Evolutionary conservation across 2,329 filamentous ascomycete genomes (phyloP), one percentile per base, ranked within the genome.

Genomic region (Graphiopsis chlorocephala): DNA sequence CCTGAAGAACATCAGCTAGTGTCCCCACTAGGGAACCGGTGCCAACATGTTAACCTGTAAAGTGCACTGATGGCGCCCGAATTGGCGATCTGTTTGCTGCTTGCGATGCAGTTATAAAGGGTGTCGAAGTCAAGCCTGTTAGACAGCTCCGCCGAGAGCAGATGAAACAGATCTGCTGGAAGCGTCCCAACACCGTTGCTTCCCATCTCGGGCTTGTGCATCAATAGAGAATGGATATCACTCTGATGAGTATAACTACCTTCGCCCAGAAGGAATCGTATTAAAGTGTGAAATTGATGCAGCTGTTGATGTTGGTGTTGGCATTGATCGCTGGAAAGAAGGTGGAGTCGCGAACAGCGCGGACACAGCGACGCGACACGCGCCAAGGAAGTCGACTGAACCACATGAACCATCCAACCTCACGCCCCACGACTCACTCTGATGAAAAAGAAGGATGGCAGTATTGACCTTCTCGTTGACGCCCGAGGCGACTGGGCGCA

Each of bases 381-480:
- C 47, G 59, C 59, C 47, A 61, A 61, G 59, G 59, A 58, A 61
- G 28, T 38, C 59, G 53, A 61, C 29, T 31, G 53, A 35, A 33
- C 59, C 29, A 48, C 38, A 45, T 45, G 38, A 45, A 26, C 29
- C 45, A 53, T 28, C 33, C 31, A 42, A 45, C 55, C 55, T 45
- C 35, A 33, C 14, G 28, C 29, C 50, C 29, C 20, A 38, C 53
- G 20, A 56, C 58, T 31, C 28, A 35, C 45, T 20, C 35, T 10
- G 2, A 33, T n/a, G 12, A 26, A 50, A 14, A 26, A 2, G 20
- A 14, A 35, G 14, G 2, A 63, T 63, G 61, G 75, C 81, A n/a
- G 72, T 78, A 11, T 74, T 93, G 65, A 88, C 83, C 66, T 93
- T 93, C 73, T 90, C 89, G 0, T 80, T 94, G 62, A 90, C 84